phyloP scores from a whole-genome alignment of 2,329 filamentous ascomycete genomes.

The Setomelanomma holmii region DNA sequence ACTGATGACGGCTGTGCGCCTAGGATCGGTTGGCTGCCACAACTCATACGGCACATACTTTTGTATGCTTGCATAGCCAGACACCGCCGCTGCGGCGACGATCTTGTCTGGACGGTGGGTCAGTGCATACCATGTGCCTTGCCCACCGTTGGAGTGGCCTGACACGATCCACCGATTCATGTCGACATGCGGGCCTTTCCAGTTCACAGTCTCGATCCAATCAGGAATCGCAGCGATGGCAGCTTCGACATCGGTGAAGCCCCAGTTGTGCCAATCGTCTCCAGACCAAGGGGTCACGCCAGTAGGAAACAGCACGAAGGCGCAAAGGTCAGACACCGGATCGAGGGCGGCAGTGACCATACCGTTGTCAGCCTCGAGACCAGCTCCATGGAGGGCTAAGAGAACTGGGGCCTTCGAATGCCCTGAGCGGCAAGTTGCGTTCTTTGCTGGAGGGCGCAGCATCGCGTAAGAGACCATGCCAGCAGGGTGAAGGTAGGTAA shows the following conservation, averaged over 20 bases:
- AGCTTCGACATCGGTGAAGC: conserved; percentile 62
- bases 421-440: conserved; percentile 37
- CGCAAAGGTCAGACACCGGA: conserved; percentile 58
- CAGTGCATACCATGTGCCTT: conserved; percentile 64
- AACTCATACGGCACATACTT: conserved; percentile 65
- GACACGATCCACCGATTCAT: conserved; percentile 59
- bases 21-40: conserved; percentile 63
- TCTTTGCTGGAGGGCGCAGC: conserved; percentile 59
- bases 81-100: conserved; percentile 63
- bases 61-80: conserved; percentile 66
- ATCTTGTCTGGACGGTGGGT: conserved; percentile 65
- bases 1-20: conserved; percentile 56
- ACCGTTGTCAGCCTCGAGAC: conserved; percentile 60
- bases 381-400: conserved; percentile 63
- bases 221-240: conserved; percentile 57
- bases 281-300: conserved; percentile 66
- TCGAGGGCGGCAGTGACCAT: conserved; percentile 58
- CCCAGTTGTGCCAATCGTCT: conserved; percentile 69
- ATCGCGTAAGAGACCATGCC: conserved; percentile 65
- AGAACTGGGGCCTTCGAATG: conserved; percentile 54
- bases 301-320: conserved; percentile 64
- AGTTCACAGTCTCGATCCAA: conserved; percentile 59
- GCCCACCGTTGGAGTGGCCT: conserved; percentile 68
- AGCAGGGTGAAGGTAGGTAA: conserved; percentile 62
- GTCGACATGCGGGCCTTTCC: conserved; percentile 58